A percentile compares a stretch with the other conserved stretches of the same genome.
Evolutionary conservation across 2,329 filamentous ascomycete species (phyloP).

Genomic region (Fusarium torulosum): DNA sequence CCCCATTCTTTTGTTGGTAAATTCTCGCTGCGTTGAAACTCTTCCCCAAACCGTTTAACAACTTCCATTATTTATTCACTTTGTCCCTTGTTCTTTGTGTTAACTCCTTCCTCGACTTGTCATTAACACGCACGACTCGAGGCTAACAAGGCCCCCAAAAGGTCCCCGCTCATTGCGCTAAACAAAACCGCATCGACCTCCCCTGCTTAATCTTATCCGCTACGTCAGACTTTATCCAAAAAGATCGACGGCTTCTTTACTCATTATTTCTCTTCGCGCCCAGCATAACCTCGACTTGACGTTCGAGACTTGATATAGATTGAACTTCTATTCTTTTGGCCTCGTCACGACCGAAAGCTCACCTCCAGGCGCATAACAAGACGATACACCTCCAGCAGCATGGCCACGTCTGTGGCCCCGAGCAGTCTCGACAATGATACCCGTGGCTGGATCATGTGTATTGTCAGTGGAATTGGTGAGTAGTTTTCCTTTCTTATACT

Average conservation of each 20-base stretch:
- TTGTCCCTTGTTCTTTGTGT: conserved; percentile 11
- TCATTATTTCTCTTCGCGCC: conserved; percentile 28
- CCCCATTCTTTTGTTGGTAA: conserved; percentile 13
- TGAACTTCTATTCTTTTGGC: background rate
- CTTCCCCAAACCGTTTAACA: conserved; percentile 3
- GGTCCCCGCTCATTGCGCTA: conserved; percentile 37
- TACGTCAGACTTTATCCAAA: conserved; percentile 42
- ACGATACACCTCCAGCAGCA: conserved; percentile 20
- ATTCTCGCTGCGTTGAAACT: conserved; percentile 4
- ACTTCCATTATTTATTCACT: background rate
- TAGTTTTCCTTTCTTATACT: conserved; percentile 27
- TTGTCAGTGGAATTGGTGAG: conserved; percentile 81
- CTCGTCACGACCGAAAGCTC: background rate
- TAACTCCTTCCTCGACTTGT: background rate
- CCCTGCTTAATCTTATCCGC: conserved; percentile 27
- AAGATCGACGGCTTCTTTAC: conserved; percentile 32
- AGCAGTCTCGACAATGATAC: conserved; percentile 78
- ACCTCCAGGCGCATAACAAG: conserved; percentile 9
- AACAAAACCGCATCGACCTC: conserved; percentile 25
- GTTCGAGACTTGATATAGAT: background rate
- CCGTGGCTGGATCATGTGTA: conserved; percentile 91
- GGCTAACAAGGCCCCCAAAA: conserved; percentile 11
- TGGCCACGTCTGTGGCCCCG: conserved; percentile 55
- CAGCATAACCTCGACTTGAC: conserved; percentile 5
- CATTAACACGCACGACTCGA: conserved; percentile 17